Conservation (phyloP, 2,329 filamentous ascomycete species). For the Epichloe gansuensis region DNA sequence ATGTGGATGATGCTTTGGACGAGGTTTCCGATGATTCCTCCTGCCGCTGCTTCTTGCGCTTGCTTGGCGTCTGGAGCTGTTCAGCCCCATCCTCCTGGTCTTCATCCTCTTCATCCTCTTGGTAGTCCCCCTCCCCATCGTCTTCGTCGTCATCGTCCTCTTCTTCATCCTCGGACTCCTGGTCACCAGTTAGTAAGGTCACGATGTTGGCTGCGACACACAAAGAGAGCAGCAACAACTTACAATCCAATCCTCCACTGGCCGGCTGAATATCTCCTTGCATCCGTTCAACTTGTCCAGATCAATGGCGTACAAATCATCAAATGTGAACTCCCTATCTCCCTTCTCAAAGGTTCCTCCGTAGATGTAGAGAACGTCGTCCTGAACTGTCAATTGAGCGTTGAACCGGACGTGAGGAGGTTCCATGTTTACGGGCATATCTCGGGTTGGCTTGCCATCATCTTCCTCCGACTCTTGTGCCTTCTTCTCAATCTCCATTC, state of each 20-base stretch:
- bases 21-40: constrained; percentile 29
- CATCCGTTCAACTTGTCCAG: constrained; percentile 92
- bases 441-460: constrained; percentile 45
- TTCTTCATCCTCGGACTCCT: constrained; percentile 49
- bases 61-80: constrained; percentile 38
- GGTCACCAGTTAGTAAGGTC: constrained; percentile 5
- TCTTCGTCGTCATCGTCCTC: constrained; percentile 25
- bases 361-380: constrained; percentile 86
- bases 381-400: constrained; percentile 77
- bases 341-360: constrained; percentile 93
- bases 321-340: constrained; percentile 89
- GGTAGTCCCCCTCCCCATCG: constrained; percentile 47
- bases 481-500: constrained; percentile 38
- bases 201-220: neutral
- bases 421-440: constrained; percentile 60
- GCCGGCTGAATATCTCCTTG: constrained; percentile 76
- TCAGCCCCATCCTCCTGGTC: constrained; percentile 30
- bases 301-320: constrained; percentile 87
- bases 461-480: constrained; percentile 41
- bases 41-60: constrained; percentile 45
- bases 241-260: constrained; percentile 73
- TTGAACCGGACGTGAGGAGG: constrained; percentile 89
- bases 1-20: constrained; percentile 21
- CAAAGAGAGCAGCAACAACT: constrained; percentile 15
- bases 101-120: constrained; percentile 39